A percentile compares a stretch with the other conserved stretches of the same genome.
phyloP scores from a whole-genome alignment of 208 protist species.

The Trypanosoma theileri region DNA sequence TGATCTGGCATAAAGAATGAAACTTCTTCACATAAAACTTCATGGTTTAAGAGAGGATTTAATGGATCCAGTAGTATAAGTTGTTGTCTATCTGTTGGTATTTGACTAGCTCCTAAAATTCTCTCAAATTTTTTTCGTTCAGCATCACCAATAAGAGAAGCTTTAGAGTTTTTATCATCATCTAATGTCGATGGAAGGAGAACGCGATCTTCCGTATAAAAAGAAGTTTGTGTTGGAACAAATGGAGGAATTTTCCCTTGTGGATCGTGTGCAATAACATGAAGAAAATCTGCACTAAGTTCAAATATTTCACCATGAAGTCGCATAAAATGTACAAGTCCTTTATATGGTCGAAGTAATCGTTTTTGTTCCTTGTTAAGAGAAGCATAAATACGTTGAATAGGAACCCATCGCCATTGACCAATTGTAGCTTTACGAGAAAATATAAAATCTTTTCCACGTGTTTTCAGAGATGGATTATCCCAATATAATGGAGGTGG shows the following conservation, averaged over 20 bases:
- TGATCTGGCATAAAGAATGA: constrained; percentile 55
- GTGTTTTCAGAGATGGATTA: background rate
- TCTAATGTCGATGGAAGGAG: constrained; percentile 69
- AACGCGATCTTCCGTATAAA: constrained; percentile 68
- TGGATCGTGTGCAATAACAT: constrained; percentile 83
- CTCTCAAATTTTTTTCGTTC: constrained; percentile 41
- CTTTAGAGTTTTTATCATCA: constrained; percentile 40
- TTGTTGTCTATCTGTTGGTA: constrained; percentile 66
- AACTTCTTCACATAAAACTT: constrained; percentile 75
- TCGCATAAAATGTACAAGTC: constrained; percentile 78
- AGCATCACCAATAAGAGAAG: constrained; percentile 49
- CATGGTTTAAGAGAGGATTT: constrained; percentile 69
- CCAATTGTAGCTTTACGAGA: background rate
- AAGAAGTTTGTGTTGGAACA: constrained; percentile 56
- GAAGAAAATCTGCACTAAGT: constrained; percentile 60
- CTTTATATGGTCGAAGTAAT: constrained; percentile 53
- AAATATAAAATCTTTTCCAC: background rate
- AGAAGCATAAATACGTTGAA: constrained; percentile 66
- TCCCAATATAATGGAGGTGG: constrained; percentile 52
- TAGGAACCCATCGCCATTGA: constrained; percentile 77
- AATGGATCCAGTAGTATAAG: constrained; percentile 78
- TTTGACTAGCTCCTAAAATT: constrained; percentile 48
- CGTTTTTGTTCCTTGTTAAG: constrained; percentile 50
- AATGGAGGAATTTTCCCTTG: constrained; percentile 63
- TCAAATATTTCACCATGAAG: constrained; percentile 85